Base-by-base conservation (phyloP, 1,284 basidiomycete genomes). In the Austropuccinia psidii region DNA sequence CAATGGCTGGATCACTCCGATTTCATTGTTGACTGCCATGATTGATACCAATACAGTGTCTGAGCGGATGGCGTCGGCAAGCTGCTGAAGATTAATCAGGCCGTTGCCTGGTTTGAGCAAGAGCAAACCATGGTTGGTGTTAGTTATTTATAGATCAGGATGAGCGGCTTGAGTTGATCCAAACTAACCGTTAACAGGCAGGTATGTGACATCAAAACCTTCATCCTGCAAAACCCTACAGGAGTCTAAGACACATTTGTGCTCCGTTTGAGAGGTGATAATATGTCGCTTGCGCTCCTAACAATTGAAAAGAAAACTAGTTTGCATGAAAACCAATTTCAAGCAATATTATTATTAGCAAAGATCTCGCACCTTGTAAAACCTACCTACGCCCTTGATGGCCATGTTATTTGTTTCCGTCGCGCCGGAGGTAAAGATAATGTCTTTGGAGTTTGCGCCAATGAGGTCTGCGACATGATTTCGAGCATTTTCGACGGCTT, bases 1-100 rank as follows among this genome's bases (percentile, higher is more conserved):
- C 76, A 98, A 86, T 0, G 96, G 96, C 80, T 98, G 96, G 76
- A 99, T 96, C 75, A 98, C 94, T 60, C 96, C 96, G 7, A 94
- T 98, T 84, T 99, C 96, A 83, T 99, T 99, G 84, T 99, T 99
- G 76, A 99, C 95, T 3, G 91, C 87, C 96, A 99, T 99, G 81
- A 99, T 90, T 11, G 94, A 96, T 49, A 97, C 88, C 9, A 97
- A 83, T 6, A 88, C 89, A 0, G 94, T 86, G 24, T 80, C 90
- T 21, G 92, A 91, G 58, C 91, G 87, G 67, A 97, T 90, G 35
- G 93, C 88, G 1, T 84, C 85, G 79, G 91, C 89, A 45, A 97
- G 86, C 27, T 87, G 86, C 52, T 87, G 83, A 52, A 97, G 83
- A 61, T 87, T 86, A 76, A 99, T 83, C 55, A 97, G 81, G 39